A percentile compares a stretch with the other conserved stretches of the same genome.
Conservation (phyloP, 2,329 filamentous ascomycete species). For the Hypoxylon sp. region DNA sequence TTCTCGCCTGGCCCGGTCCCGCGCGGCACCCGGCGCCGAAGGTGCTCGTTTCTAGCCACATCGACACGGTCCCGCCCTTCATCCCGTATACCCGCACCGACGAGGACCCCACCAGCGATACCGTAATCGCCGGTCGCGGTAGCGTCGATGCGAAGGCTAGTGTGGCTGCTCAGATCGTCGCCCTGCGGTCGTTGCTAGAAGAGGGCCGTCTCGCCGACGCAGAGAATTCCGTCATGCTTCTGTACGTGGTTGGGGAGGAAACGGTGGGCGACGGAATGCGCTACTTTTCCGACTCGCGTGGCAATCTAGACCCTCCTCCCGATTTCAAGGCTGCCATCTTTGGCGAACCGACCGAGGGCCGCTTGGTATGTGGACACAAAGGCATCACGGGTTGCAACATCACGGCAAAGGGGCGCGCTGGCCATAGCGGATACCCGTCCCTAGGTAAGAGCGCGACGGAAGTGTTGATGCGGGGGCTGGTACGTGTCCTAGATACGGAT, state of each 20-base stretch:
- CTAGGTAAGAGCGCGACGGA: constrained; percentile 89
- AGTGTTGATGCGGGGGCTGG: constrained; percentile 81
- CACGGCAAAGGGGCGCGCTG: constrained; percentile 78
- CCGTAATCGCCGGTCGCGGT: constrained; percentile 79
- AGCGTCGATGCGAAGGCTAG: constrained; percentile 80
- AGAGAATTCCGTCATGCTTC: constrained; percentile 68
- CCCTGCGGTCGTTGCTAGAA: constrained; percentile 70
- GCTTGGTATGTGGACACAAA: constrained; percentile 92
- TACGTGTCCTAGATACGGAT: constrained; percentile 75
- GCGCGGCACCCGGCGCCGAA: constrained; percentile 65
- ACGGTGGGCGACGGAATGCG: constrained; percentile 84
- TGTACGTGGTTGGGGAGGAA: constrained; percentile 88
- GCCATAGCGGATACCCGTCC: constrained; percentile 94
- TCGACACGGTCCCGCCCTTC: constrained; percentile 82
- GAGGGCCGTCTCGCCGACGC: constrained; percentile 56
- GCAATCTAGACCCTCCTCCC: constrained; percentile 54
- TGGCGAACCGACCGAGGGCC: constrained; percentile 92
- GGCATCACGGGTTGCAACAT: constrained; percentile 80
- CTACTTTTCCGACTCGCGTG: constrained; percentile 61
- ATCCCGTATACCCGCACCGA: constrained; percentile 76
- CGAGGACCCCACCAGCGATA: constrained; percentile 60
- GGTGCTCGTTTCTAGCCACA: constrained; percentile 83
- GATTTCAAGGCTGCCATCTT: constrained; percentile 81
- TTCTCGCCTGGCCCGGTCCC: constrained; percentile 77
- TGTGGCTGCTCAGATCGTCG: constrained; percentile 81